Conservation (phyloP, 2,329 filamentous ascomycete species). For the Monosporascus sp. region DNA sequence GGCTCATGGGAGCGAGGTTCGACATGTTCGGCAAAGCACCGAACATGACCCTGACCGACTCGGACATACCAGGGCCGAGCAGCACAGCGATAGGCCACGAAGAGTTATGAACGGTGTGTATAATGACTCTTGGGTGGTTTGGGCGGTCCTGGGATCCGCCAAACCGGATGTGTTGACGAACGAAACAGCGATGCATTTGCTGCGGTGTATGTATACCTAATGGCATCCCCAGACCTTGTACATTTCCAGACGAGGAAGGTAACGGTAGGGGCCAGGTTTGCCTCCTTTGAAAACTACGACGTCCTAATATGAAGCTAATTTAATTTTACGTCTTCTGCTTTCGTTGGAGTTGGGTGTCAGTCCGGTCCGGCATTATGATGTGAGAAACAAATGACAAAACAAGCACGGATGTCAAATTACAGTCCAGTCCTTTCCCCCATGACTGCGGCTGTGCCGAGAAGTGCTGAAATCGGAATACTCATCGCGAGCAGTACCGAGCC, state of each 20-base stretch:
- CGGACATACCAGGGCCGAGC: constrained; percentile 5
- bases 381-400: constrained; percentile 3
- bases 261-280: constrained; percentile 8
- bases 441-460: constrained; percentile 98
- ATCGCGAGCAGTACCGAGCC: constrained; percentile 30
- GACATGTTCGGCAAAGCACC: constrained; percentile 60
- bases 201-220: not conserved
- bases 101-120: constrained; percentile 19
- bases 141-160: not conserved
- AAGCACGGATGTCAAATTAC: constrained; percentile 99
- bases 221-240: not conserved
- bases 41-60: constrained; percentile 11
- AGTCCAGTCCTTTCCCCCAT: constrained; percentile 69
- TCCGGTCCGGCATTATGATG: not conserved
- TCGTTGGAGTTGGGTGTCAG: not conserved
- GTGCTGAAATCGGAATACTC: constrained; percentile 71
- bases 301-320: not conserved
- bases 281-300: constrained; percentile 13
- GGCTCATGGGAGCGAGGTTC: constrained; percentile 75
- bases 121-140: not conserved
- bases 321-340: not conserved
- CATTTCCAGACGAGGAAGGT: not conserved
- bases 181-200: not conserved
- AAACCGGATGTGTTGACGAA: constrained; percentile 6
- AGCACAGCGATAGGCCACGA: constrained; percentile 17